phyloP scores from a whole-genome alignment of 805 yeast species.

The Candida broadrunensis region DNA sequence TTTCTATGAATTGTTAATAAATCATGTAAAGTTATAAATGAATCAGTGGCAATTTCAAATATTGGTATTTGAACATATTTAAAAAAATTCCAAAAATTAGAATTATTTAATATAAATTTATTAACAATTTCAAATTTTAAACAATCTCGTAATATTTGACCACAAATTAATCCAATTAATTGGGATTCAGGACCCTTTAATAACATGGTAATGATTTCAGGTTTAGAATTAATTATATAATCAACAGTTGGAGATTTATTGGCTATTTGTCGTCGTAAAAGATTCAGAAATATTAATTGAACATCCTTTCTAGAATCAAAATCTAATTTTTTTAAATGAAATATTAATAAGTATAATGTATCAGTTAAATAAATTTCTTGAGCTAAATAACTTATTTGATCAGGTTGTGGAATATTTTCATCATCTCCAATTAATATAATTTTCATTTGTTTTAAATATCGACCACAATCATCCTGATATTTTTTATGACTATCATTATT shows the following conservation, averaged over 20 bases:
- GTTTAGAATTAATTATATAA: constrained; percentile 59
- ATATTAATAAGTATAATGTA: constrained; percentile 58
- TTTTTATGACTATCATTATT: constrained; percentile 25
- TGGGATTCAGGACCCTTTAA: constrained; percentile 71
- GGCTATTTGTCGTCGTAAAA: constrained; percentile 76
- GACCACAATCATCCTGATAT: constrained; percentile 71
- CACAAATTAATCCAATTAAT: constrained; percentile 71
- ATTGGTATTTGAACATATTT: constrained; percentile 70
- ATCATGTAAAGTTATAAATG: constrained; percentile 74
- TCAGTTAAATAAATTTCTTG: constrained; percentile 77
- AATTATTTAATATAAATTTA: constrained; percentile 54
- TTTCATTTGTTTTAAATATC: constrained; percentile 63
- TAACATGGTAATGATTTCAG: constrained; percentile 60
- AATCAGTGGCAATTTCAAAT: constrained; percentile 89
- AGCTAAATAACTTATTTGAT: constrained; percentile 71
- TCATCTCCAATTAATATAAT: constrained; percentile 69
- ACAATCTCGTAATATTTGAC: constrained; percentile 81
- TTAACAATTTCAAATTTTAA: constrained; percentile 73
- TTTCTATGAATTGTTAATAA: constrained; percentile 67
- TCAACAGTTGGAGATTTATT: constrained; percentile 84
- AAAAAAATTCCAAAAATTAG: constrained; percentile 78
- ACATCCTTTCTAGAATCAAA: constrained; percentile 91
- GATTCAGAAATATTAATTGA: constrained; percentile 63
- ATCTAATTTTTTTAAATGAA: constrained; percentile 64
- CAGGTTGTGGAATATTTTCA: constrained; percentile 62